phyloP scores from a whole-genome alignment of 306 rosid genomes.

The Casuarina cunninghamiana region DNA sequence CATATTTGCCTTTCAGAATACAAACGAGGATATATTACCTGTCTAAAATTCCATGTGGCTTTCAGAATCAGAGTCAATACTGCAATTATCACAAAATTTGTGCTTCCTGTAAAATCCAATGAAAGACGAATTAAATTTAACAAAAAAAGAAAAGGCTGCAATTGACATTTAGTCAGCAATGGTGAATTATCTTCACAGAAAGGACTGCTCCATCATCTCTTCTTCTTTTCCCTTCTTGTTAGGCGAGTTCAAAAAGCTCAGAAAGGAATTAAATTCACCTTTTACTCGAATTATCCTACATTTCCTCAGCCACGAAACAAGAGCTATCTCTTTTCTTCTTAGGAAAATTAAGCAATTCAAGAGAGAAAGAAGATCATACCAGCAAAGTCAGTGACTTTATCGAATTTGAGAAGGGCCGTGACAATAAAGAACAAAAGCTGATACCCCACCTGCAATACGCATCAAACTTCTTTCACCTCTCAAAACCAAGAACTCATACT shows the following conservation, averaged over 20 bases:
- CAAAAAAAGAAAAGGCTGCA: background rate
- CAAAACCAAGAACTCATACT: background rate
- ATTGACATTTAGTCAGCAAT: slow-evolving; percentile 8
- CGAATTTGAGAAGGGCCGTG: slow-evolving; percentile 94
- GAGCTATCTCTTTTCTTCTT: background rate
- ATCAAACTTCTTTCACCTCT: background rate
- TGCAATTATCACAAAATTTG: slow-evolving; percentile 80
- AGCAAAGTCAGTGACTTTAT: slow-evolving; percentile 94
- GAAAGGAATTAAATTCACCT: background rate
- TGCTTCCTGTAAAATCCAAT: slow-evolving; percentile 57
- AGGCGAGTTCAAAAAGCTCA: background rate
- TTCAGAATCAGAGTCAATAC: slow-evolving; percentile 71
- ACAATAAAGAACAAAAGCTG: slow-evolving; percentile 71
- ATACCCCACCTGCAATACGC: slow-evolving; percentile 63
- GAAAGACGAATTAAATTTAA: slow-evolving; percentile 1
- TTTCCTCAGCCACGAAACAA: slow-evolving; percentile 16
- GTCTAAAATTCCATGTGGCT: slow-evolving; percentile 81
- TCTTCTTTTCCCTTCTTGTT: background rate
- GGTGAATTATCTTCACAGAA: background rate
- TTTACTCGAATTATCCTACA: background rate
- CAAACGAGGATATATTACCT: slow-evolving; percentile 43
- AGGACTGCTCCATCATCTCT: background rate
- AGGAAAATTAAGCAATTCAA: background rate
- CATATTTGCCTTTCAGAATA: background rate
- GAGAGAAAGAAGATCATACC: slow-evolving; percentile 41